A percentile compares a stretch with the other conserved stretches of the same genome.
phyloP scores from a whole-genome alignment of 495 filamentous ascomycete species.

The Glarea lozoyensis region DNA sequence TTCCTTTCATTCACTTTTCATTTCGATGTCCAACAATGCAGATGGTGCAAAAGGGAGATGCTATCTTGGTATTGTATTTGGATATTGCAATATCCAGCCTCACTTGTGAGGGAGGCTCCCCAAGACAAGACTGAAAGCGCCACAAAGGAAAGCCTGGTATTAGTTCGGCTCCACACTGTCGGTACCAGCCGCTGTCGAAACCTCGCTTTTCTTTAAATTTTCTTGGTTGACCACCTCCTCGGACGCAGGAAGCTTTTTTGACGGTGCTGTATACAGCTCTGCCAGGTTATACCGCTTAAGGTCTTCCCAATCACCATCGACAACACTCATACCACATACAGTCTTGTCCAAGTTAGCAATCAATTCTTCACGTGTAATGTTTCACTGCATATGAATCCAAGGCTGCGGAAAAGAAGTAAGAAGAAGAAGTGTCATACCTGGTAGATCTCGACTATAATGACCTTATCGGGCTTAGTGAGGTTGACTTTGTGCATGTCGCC shows the following conservation, averaged over 20 bases:
- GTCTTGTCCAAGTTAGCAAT: conserved; percentile 39
- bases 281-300: conserved; percentile 66
- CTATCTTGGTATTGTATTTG: too few species aligned
- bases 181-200: neutral
- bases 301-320: conserved; percentile 57
- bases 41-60: too few species aligned
- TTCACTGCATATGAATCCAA: conserved; percentile 2
- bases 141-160: too few species aligned
- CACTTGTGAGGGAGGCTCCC: too few species aligned
- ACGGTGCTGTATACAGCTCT: conserved; percentile 43
- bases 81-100: too few species aligned
- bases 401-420: neutral
- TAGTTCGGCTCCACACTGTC: neutral
- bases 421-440: conserved; percentile 50
- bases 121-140: too few species aligned
- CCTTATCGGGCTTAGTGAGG: conserved; percentile 68
- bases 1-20: neutral
- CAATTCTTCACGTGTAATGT: conserved; percentile 10
- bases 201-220: neutral
- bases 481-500: conserved; percentile 66
- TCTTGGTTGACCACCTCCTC: neutral
- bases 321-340: conserved; percentile 70
- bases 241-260: neutral
- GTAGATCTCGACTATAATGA: conserved; percentile 83
- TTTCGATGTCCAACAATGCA: neutral